Conservation (phyloP, 148 eudicot genomes). For the Heliamphora exappendiculata region DNA sequence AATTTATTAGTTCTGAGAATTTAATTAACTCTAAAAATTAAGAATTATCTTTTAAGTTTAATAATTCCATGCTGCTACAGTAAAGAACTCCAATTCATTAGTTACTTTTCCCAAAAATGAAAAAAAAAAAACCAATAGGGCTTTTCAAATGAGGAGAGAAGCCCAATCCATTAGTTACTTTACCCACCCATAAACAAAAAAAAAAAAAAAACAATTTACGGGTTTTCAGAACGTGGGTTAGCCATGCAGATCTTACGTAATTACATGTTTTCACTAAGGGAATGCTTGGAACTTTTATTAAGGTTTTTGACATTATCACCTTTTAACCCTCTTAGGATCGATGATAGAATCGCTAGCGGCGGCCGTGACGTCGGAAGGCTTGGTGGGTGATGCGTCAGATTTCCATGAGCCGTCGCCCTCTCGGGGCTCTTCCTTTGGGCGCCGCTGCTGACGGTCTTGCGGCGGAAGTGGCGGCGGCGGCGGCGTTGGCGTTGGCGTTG, state of each 20-base stretch:
- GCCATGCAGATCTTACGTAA: background rate
- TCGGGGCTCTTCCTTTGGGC: constrained; percentile 54
- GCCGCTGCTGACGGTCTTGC: background rate
- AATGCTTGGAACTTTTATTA: background rate
- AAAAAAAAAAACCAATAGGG: too few relatives aligned
- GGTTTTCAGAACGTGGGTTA: background rate
- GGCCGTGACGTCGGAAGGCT: constrained; percentile 8
- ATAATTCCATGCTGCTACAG: background rate
- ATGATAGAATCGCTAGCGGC: constrained; percentile 24
- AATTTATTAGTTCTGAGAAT: too few relatives aligned
- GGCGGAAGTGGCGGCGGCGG: background rate
- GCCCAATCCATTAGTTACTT: background rate
- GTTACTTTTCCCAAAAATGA: too few relatives aligned
- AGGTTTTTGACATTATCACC: constrained; percentile 29
- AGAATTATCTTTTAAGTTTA: too few relatives aligned
- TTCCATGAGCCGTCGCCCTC: constrained; percentile 52
- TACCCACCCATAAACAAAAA: too few relatives aligned
- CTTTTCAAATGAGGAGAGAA: too few relatives aligned
- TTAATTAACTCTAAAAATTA: too few relatives aligned
- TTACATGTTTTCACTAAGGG: background rate
- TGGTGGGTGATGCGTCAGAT: constrained; percentile 1
- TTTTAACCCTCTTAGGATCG: constrained; percentile 90
- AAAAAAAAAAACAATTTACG: too few relatives aligned
- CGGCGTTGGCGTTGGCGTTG: background rate
- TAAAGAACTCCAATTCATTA: background rate